Conservation (phyloP, 345 rosid species). For the Streptanthus diversifolius region DNA sequence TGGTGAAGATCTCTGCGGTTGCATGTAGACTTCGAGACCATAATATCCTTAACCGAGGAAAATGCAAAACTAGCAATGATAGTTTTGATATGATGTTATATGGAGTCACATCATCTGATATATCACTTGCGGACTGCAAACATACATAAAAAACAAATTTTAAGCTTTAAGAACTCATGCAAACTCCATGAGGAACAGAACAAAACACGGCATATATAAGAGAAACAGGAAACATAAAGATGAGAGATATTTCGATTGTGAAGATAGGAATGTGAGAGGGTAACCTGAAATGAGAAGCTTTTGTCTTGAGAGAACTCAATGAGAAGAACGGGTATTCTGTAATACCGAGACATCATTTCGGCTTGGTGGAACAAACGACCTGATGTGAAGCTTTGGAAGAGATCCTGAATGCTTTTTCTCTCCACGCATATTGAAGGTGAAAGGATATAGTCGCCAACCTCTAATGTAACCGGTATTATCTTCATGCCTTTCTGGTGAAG, state of each 20-base stretch:
- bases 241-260: background rate
- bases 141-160: background rate
- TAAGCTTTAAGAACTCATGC: background rate
- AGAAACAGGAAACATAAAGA: background rate
- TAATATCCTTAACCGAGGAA: slow-evolving; percentile 82
- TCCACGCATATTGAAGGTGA: slow-evolving; percentile 88
- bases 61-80: slow-evolving; percentile 82
- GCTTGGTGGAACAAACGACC: slow-evolving; percentile 96
- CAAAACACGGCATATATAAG: background rate
- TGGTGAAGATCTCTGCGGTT: slow-evolving; percentile 85
- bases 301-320: slow-evolving; percentile 97
- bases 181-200: background rate
- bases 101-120: slow-evolving; percentile 95
- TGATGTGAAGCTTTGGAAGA: slow-evolving; percentile 85
- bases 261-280: background rate
- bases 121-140: slow-evolving; percentile 86
- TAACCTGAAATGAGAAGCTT: slow-evolving; percentile 97
- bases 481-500: slow-evolving; percentile 96
- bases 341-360: slow-evolving; percentile 87
- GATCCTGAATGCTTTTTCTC: slow-evolving; percentile 96
- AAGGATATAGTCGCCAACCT: slow-evolving; percentile 91
- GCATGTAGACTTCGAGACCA: slow-evolving; percentile 98
- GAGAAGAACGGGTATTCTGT: slow-evolving; percentile 89
- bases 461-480: slow-evolving; percentile 84
- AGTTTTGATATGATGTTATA: slow-evolving; percentile 85